These are phyloP conservation scores for Lyophyllum atratum DNA, from an alignment of 768 basidiomycete genomes.

Conservation along the genomic window DNA sequence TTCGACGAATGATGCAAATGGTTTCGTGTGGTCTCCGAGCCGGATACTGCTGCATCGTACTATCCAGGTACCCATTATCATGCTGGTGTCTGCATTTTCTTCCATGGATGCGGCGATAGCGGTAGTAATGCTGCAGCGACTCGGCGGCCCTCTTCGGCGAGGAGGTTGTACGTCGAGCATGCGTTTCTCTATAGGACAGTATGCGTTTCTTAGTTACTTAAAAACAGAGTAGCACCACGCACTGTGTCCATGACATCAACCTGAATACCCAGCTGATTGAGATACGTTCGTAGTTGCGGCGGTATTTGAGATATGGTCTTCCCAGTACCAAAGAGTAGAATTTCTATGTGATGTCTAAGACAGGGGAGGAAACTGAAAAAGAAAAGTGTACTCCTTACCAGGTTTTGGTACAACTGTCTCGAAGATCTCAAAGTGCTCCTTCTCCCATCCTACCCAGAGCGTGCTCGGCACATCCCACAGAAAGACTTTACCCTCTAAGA, in stretches of 20 bases:
- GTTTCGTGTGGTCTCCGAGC: too few species aligned
- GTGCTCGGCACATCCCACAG: slow-evolving; percentile 83
- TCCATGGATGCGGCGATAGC: slow-evolving; percentile 54
- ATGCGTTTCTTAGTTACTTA: background rate
- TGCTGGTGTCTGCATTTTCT: slow-evolving; percentile 27
- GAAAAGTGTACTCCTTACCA: slow-evolving; percentile 53
- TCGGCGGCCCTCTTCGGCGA: slow-evolving; percentile 90
- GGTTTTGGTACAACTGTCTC: slow-evolving; percentile 84
- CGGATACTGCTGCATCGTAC: too few species aligned
- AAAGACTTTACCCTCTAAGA: slow-evolving; percentile 84
- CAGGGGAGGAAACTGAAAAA: background rate
- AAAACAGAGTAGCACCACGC: slow-evolving; percentile 22
- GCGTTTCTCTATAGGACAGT: slow-evolving; percentile 74
- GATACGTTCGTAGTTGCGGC: slow-evolving; percentile 58
- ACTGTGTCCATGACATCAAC: slow-evolving; percentile 90
- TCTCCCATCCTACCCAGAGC: slow-evolving; percentile 69
- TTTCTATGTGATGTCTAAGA: slow-evolving; percentile 62
- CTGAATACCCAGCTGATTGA: slow-evolving; percentile 80
- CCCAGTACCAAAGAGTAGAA: slow-evolving; percentile 89
- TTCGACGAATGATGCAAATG: slow-evolving; percentile 22
- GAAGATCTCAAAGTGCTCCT: slow-evolving; percentile 78
- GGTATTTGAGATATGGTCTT: slow-evolving; percentile 71
- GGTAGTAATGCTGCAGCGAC: slow-evolving; percentile 93
- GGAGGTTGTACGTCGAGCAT: slow-evolving; percentile 92
- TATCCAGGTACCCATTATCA: background rate